Conservation (phyloP, 2,329 filamentous ascomycete genomes). For the Ciborinia camelliae region DNA sequence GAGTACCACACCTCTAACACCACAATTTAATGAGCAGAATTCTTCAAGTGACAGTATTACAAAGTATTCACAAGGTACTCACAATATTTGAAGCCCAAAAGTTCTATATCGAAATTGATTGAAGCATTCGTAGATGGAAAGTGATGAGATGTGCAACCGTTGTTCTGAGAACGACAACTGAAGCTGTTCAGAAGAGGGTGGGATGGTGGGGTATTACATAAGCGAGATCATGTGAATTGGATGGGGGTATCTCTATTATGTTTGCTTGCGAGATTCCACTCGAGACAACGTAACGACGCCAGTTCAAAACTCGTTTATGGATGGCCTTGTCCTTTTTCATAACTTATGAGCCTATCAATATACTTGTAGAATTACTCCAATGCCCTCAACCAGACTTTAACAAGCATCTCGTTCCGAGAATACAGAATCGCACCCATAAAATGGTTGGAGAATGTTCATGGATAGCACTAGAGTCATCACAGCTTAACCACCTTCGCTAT, state of each 20-base stretch:
- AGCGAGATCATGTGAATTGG: neutral
- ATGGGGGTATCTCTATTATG: neutral
- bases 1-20: neutral
- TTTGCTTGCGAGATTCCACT: neutral
- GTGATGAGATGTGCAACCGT: conserved; percentile 19
- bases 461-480: neutral
- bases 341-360: too few species aligned
- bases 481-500: neutral
- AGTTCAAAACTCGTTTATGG: too few species aligned
- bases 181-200: neutral
- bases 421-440: neutral
- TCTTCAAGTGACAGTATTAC: neutral
- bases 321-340: too few species aligned
- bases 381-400: neutral
- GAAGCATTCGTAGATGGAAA: neutral
- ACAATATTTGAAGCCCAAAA: neutral
- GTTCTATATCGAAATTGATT: neutral
- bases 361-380: neutral
- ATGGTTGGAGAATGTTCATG: neutral
- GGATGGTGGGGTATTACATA: neutral
- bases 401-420: neutral
- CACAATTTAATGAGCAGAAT: neutral
- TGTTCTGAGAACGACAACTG: conserved; percentile 22
- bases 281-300: too few species aligned
- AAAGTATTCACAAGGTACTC: neutral